These are phyloP conservation scores for Phytophthora macrochlamydospora DNA, from an alignment of 352 stramenopile genomes.

Conservation along the genomic window DNA sequence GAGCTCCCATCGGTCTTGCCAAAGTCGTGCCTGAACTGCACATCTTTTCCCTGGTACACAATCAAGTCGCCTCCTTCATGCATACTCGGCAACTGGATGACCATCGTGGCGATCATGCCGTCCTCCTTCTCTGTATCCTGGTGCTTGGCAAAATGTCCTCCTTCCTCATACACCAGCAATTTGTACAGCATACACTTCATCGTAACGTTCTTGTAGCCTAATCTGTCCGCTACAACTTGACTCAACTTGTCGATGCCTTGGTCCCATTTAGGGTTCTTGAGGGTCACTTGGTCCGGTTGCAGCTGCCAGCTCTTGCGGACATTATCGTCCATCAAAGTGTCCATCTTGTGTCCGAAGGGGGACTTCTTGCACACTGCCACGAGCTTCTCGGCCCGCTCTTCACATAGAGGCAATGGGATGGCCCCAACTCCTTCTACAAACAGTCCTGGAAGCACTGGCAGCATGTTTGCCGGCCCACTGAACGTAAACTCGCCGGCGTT, in stretches of 20 bases:
- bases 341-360: slow-evolving; percentile 1
- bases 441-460: slow-evolving; percentile 1
- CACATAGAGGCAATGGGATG: slow-evolving; percentile 8
- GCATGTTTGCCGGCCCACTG: neutral
- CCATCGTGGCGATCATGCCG: slow-evolving; percentile 47
- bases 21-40: slow-evolving; percentile 11
- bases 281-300: slow-evolving; percentile 2
- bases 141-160: too few species aligned
- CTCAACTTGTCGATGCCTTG: slow-evolving; percentile 4
- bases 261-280: slow-evolving; percentile 13
- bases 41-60: slow-evolving; percentile 2
- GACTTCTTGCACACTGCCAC: slow-evolving; percentile 28
- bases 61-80: slow-evolving; percentile 17
- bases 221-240: slow-evolving; percentile 1
- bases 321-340: slow-evolving; percentile 16
- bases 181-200: slow-evolving; percentile 5
- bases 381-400: slow-evolving; percentile 4
- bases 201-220: slow-evolving; percentile 7
- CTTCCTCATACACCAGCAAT: neutral
- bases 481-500: slow-evolving; percentile 6
- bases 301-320: slow-evolving; percentile 23
- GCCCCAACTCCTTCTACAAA: slow-evolving; percentile 6
- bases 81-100: slow-evolving; percentile 31
- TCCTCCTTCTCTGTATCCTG: too few species aligned
- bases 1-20: slow-evolving; percentile 5